Evolutionary conservation across 805 yeast genomes (phyloP).

Genomic region (Starmerella powellii): DNA sequence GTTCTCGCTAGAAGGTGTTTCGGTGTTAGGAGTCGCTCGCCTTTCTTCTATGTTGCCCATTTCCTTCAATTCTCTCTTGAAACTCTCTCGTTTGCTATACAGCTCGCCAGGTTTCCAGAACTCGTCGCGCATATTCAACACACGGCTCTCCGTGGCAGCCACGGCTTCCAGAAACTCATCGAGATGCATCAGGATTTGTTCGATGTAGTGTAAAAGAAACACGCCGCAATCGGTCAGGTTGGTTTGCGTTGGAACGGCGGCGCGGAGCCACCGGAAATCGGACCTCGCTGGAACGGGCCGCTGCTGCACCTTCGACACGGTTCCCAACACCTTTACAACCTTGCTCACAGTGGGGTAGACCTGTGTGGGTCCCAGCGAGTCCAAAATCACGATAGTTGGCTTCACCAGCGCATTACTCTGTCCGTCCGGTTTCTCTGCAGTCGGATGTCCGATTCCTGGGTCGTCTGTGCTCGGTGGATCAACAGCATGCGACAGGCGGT

Average conservation of each 20-base stretch:
- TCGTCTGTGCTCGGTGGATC: too few species aligned
- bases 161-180: conserved; percentile 29
- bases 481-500: conserved; percentile 4
- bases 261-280: conserved; percentile 38
- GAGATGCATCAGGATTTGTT: conserved; percentile 44
- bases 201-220: conserved; percentile 67
- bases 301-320: conserved; percentile 4
- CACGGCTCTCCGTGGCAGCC: background rate
- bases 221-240: conserved; percentile 93
- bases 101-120: conserved; percentile 19
- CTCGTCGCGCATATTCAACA: conserved; percentile 2
- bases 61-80: conserved; percentile 5
- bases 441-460: too few species aligned
- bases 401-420: conserved; percentile 2
- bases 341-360: conserved; percentile 15
- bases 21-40: too few species aligned
- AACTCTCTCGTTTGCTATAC: conserved; percentile 12
- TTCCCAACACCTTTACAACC: conserved; percentile 9
- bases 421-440: background rate
- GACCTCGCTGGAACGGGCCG: conserved; percentile 40
- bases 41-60: conserved; percentile 8
- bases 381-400: conserved; percentile 49
- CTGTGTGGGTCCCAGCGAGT: conserved; percentile 44
- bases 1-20: background rate
- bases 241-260: conserved; percentile 67